These are phyloP conservation scores for Suillus plorans DNA, from an alignment of 768 basidiomycete genomes.

Conservation along the genomic window DNA sequence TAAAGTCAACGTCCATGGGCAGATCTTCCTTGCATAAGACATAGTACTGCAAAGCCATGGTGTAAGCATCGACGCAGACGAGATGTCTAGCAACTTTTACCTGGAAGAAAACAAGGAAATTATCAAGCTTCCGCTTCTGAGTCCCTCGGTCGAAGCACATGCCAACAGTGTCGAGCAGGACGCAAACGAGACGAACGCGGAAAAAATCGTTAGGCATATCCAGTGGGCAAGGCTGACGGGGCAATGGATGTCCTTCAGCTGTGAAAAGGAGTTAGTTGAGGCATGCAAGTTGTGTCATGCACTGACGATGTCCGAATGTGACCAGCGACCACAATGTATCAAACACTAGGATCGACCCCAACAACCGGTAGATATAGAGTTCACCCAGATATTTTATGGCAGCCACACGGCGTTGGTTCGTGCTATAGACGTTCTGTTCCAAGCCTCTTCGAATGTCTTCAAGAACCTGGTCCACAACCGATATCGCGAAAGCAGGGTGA, in stretches of 20 bases:
- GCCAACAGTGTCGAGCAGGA: slow-evolving; percentile 91
- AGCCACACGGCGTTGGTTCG: slow-evolving; percentile 90
- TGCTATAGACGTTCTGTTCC: slow-evolving; percentile 93
- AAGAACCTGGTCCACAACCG: slow-evolving; percentile 90
- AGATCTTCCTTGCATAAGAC: slow-evolving; percentile 82
- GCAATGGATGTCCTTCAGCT: slow-evolving; percentile 91
- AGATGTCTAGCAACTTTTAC: slow-evolving; percentile 37
- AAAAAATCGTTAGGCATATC: slow-evolving; percentile 98
- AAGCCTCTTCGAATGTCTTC: slow-evolving; percentile 90
- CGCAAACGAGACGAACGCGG: slow-evolving; percentile 88
- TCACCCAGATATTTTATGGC: slow-evolving; percentile 95
- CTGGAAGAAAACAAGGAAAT: slow-evolving; percentile 92
- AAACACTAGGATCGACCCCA: slow-evolving; percentile 88
- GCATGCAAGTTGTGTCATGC: not conserved
- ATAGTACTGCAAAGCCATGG: slow-evolving; percentile 57
- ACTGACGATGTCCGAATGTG: slow-evolving; percentile 94
- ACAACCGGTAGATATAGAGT: slow-evolving; percentile 91
- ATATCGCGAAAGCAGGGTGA: slow-evolving; percentile 83
- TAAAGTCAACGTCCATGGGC: slow-evolving; percentile 99
- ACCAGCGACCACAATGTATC: slow-evolving; percentile 93
- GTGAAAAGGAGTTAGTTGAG: slow-evolving; percentile 16
- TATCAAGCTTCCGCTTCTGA: slow-evolving; percentile 90
- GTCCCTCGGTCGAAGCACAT: slow-evolving; percentile 97
- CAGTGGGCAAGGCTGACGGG: slow-evolving; percentile 67
- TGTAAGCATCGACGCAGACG: slow-evolving; percentile 6